Base-by-base conservation (phyloP, 345 rosid genomes). In the Bruguiera parviflora region DNA sequence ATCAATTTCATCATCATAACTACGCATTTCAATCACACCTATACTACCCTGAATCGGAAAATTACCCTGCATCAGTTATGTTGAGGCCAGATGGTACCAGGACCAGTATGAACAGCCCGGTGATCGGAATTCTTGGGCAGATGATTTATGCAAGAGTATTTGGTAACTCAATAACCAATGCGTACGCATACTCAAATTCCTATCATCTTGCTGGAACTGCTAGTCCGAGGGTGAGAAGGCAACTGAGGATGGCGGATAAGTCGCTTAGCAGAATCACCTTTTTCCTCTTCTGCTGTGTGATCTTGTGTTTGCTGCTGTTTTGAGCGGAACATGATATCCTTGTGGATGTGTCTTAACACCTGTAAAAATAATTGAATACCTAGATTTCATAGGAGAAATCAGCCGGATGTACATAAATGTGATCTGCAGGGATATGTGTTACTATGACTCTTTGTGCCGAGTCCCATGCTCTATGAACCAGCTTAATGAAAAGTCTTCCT, bases 191-290 rank as follows among this genome's bases (percentile, higher is more conserved):
- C 56, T 88, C 93, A 1, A 81, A 90, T 70, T 77, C 86, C 8
- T 86, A 83, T 66, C 73, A 80, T 77, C 81, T 84, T 1, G 84
- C 71, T 0, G 88, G 84, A 19, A 78, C 58, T 52, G 71, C 78
- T 5, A 86, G 87, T 16, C 88, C 94, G 1, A 80, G 96, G 79
- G 68, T 85, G 58, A 79, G 96, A 77, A 90, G 99, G 80, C 96
- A 77, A 61, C 66, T 90, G 21, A 67, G 85, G 91, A 86, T 83
- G 77, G 88, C 88, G 0, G 90, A 95, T 46, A 84, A 60, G 80
- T 90, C 94, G 0, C 88, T 95, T 15, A 75, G 85, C 84, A 82
- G 98, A 75, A 78, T 92, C 75, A 82, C 83, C 64, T 82, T 92
- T 76, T 95, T 95, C 82, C 84, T 85, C 29, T 65, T 86, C 29